These are phyloP conservation scores for Lippia alba DNA, from an alignment of 305 asterid genomes.

Conservation along the genomic window DNA sequence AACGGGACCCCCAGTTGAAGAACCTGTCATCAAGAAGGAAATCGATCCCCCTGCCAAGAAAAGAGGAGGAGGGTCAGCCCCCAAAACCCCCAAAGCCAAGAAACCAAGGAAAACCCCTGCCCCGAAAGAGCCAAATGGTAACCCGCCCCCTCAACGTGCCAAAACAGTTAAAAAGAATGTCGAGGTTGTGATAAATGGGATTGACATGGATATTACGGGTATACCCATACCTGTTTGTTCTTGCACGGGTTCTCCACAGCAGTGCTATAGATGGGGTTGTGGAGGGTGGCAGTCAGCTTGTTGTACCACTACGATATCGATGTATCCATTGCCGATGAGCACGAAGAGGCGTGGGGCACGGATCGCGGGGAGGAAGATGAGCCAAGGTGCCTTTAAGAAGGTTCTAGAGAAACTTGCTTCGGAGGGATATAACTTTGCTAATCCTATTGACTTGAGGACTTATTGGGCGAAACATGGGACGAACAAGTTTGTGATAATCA, in stretches of 20 bases:
- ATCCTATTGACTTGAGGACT: conserved; percentile 89
- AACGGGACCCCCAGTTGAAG: conserved; percentile 50
- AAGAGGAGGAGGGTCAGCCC: conserved; percentile 50
- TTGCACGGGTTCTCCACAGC: conserved; percentile 93
- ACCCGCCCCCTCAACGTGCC: conserved; percentile 58
- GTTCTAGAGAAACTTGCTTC: conserved; percentile 88
- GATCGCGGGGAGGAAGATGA: conserved; percentile 97
- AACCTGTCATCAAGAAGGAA: conserved; percentile 57
- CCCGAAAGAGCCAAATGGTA: conserved; percentile 64
- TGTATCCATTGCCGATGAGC: conserved; percentile 98
- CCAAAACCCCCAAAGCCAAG: conserved; percentile 74
- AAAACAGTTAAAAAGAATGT: conserved; percentile 74
- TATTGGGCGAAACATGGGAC: conserved; percentile 99
- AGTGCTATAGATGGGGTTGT: conserved; percentile 98
- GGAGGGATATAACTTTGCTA: conserved; percentile 74
- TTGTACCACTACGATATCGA: conserved; percentile 90
- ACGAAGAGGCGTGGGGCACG: conserved; percentile 94
- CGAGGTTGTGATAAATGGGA: conserved; percentile 83
- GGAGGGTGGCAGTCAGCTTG: conserved; percentile 99
- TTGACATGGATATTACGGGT: conserved; percentile 89
- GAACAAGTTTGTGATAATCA: conserved; percentile 95
- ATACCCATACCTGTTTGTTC: conserved; percentile 95
- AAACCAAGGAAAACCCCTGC: conserved; percentile 62
- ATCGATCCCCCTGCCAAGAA: conserved; percentile 57
- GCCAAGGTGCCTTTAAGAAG: conserved; percentile 98